Evolutionary conservation across 331 rosid species (phyloP), one percentile per base, ranked within the genome.

Genomic region (Rhamnella rubrinervis): DNA sequence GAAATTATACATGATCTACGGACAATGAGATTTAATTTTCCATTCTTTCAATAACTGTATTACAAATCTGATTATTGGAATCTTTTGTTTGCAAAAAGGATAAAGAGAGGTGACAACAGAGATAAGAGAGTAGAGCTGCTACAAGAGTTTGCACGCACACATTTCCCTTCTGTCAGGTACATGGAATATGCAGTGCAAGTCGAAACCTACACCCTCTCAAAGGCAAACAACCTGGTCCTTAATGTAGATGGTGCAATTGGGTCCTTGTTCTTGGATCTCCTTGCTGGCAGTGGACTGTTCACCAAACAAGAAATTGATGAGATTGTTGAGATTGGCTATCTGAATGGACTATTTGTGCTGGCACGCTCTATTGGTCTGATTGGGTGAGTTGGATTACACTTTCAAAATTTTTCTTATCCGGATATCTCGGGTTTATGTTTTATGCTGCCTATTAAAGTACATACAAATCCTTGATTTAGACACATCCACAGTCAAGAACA

Each of bases 211-310:
- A 95, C 99, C 9, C 97, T 95, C 66, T 71, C 97, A 13, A 95
- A 95, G 90, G 96, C 99, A 79, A 91, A 95, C 71, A 95, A 95
- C 81, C 82, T 95, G 79, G 99, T 95, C 76, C 80, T 95, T 15
- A 95, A 95, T 15, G 97, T 95, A n/a, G 99, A 95, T 75, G 99
- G 97, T 61, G 99, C 99, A 18, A 91, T 91, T 61, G 99, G 99
- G 63, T 83, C 97, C 78, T 88, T 95, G 73, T 95, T 95, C 88
- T 82, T 95, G 89, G 99, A 95, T 85, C 97, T 95, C 77, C 97
- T 95, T 59, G 93, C 96, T 19, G 97, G 99, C 63, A 89, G 97
- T 66, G 97, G 99, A 81, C 80, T 95, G 99, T 95, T 95, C 85
- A 77, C 77, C 87, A 91, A 89, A 82, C 93, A 63, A 84, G 99